A percentile compares a stretch with the other conserved stretches of the same genome.
These are phyloP conservation scores for Pestalotiopsis sp. DNA, from an alignment of 2,329 filamentous ascomycete species.

Conservation along the genomic window DNA sequence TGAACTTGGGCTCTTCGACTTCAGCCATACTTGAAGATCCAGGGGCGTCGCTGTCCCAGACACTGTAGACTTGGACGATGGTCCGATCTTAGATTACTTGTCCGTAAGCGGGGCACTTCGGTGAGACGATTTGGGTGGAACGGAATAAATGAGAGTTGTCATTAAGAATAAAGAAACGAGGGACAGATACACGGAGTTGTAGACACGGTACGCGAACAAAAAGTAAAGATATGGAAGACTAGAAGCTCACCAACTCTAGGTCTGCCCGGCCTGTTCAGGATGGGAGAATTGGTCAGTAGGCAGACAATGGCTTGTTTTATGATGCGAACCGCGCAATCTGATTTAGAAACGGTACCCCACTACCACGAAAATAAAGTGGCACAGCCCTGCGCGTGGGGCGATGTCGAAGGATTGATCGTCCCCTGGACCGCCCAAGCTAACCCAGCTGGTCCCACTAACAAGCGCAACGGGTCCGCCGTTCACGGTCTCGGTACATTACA, in stretches of 20 bases:
- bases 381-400: constrained; percentile 14
- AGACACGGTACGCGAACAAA: not conserved
- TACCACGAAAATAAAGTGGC: not conserved
- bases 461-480: too few species aligned
- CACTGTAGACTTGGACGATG: not conserved
- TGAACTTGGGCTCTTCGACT: constrained; percentile 64
- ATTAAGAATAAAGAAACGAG: not conserved
- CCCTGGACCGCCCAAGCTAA: too few species aligned
- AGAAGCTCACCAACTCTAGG: not conserved
- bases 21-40: constrained; percentile 53
- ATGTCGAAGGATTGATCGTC: not conserved
- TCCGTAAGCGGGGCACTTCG: not conserved
- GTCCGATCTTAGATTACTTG: not conserved
- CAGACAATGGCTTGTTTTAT: not conserved
- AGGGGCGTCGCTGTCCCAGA: not conserved
- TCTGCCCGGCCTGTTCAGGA: not conserved
- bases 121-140: not conserved
- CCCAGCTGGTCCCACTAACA: not conserved
- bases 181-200: not conserved
- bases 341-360: not conserved
- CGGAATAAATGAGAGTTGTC: not conserved
- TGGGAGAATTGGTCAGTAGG: not conserved
- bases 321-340: not conserved
- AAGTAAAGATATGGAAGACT: not conserved
- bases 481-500: not conserved